Evolutionary conservation across 768 basidiomycete genomes (phyloP), one percentile per base, ranked within the genome.

Genomic region (Termitomyces sp.): DNA sequence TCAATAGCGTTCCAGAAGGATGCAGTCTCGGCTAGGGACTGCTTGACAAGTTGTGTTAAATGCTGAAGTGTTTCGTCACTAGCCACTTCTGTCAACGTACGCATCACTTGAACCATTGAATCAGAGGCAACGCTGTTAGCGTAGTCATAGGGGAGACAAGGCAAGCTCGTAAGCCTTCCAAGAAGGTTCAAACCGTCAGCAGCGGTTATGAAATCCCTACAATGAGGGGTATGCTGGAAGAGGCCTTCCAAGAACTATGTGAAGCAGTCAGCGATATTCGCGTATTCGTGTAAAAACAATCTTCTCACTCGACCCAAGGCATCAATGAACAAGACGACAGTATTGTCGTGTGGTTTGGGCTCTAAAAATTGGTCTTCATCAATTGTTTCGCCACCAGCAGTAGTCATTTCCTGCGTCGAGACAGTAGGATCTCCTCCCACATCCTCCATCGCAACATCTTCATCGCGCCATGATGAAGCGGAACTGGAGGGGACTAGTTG

Each of bases 211-310:
- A 98, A 98, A 64, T 98, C 96, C 62, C 85, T 85, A 76, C 91
- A 91, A 70, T 98, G 92, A 24, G 86, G 84, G 1, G 85, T 79
- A 67, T 96, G 94, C 65, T 95, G 94, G 75, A 98, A 95, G 42
- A 98, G 80, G 6, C 97, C 95, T 70, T 95, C 93, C 54, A 95
- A 79, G 71, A 97, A 95, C 92, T 95, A 51, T 39, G n/a, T 59
- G 34, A 46, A 42, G 20, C 44, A 42, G 8, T 60, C 22, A 55
- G 56, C 1, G 42, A 50, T 24, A 28, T 15, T 45, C n/a, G 47
- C 1, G 36, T 29, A 51, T 34, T 45, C 22, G 57, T 58, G 26
- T 15, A 34, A 42, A 10, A 33, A 31, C 20, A 51, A 44, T 34
- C 36, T 29, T 24, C 83, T 72, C 70, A 92, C 92, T 66, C 90